Conservation (phyloP, 164 flowering plant species). For the Vitis cinerea region DNA sequence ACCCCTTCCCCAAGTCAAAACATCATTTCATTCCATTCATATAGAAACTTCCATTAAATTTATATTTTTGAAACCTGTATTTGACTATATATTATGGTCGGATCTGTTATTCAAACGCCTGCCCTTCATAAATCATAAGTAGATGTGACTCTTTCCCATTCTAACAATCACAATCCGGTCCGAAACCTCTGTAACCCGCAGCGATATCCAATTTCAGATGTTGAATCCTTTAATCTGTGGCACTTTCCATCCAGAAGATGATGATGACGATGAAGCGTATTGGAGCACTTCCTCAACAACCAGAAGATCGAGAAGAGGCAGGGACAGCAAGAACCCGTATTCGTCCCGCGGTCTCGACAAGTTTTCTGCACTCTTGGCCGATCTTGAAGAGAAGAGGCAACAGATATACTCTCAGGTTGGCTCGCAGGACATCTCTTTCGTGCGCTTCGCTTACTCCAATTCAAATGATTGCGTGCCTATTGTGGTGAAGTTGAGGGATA, state of each 20-base stretch:
- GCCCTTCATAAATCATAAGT: background rate
- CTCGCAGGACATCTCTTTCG: slow-evolving; percentile 31
- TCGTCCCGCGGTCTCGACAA: slow-evolving; percentile 52
- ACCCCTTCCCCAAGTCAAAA: slow-evolving; percentile 20
- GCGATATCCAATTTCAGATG: slow-evolving; percentile 16
- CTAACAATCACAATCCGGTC: background rate
- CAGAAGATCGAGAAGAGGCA: slow-evolving; percentile 16
- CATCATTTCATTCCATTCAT: background rate
- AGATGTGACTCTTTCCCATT: background rate
- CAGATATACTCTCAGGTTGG: slow-evolving; percentile 36
- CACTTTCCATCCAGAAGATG: slow-evolving; percentile 22
- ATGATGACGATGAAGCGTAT: slow-evolving; percentile 13
- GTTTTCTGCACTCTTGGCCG: slow-evolving; percentile 45
- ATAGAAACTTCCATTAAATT: slow-evolving; percentile 15
- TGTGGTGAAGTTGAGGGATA: slow-evolving; percentile 36
- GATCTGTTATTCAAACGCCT: slow-evolving; percentile 13
- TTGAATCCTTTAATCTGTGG: slow-evolving; percentile 29
- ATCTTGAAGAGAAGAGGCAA: slow-evolving; percentile 50
- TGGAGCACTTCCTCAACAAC: slow-evolving; percentile 21
- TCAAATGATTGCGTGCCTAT: slow-evolving; percentile 41
- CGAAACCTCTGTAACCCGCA: background rate
- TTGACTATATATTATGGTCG: slow-evolving; percentile 3
- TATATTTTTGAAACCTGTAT: background rate
- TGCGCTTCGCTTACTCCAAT: slow-evolving; percentile 46
- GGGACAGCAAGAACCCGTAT: slow-evolving; percentile 50